These are phyloP conservation scores for Catunica adiposa DNA, from an alignment of 2,329 filamentous ascomycete species.

Conservation along the genomic window DNA sequence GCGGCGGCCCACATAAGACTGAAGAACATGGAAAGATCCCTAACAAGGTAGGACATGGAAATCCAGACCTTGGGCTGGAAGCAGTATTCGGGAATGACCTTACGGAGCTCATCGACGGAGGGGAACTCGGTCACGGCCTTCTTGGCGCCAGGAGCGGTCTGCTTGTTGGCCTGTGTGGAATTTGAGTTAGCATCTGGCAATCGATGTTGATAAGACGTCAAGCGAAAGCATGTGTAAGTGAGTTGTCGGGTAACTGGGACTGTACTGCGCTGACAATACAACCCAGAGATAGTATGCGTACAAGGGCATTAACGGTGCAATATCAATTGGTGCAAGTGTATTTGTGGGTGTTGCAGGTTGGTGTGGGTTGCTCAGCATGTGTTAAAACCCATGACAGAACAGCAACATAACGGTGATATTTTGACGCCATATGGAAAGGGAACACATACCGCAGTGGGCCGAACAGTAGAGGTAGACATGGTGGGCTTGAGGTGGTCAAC, in stretches of 20 bases:
- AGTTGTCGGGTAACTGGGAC: not conserved
- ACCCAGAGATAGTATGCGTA: too few relatives aligned
- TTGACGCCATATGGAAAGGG: not conserved
- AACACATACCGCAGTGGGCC: conserved; percentile 7
- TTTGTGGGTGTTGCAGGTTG: not conserved
- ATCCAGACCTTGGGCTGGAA: conserved; percentile 37
- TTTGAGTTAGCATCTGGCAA: conserved; percentile 1
- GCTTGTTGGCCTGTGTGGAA: conserved; percentile 11
- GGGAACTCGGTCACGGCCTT: conserved; percentile 19
- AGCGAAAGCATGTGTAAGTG: conserved; percentile 6
- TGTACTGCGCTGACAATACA: too few relatives aligned
- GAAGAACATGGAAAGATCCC: conserved; percentile 35
- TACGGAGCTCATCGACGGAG: conserved; percentile 31
- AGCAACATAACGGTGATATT: not conserved
- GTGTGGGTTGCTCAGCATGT: not conserved
- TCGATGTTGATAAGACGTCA: too few relatives aligned
- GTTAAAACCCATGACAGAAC: not conserved
- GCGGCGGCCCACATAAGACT: conserved; percentile 34
- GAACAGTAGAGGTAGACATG: conserved; percentile 7
- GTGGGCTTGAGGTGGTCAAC: not conserved
- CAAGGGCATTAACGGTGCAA: too few relatives aligned
- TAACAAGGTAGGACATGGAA: conserved; percentile 38
- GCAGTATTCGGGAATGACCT: conserved; percentile 44
- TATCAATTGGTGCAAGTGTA: too few relatives aligned
- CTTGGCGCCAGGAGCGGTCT: not conserved